phyloP scores from a whole-genome alignment of 768 basidiomycete genomes.

The Mrakia hoshinonis region DNA sequence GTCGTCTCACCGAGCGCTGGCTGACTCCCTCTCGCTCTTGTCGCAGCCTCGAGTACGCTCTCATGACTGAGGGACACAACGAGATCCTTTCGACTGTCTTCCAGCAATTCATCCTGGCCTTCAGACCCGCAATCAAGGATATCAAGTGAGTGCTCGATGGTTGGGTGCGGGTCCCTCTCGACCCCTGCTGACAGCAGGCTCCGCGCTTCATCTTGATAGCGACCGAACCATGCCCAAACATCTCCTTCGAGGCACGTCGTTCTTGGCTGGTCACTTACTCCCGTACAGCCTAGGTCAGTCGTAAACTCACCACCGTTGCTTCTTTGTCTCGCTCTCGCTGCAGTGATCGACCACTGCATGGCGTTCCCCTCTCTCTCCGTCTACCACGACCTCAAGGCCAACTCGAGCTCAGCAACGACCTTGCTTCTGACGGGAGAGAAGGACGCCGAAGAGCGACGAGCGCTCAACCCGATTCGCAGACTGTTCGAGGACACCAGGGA shows the following conservation, averaged over 20 bases:
- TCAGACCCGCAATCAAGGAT: conserved; percentile 9
- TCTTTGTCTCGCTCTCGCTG: neutral
- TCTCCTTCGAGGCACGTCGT: conserved; percentile 4
- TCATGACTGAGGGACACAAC: neutral
- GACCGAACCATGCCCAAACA: conserved; percentile 1
- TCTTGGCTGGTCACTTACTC: neutral
- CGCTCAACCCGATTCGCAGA: conserved; percentile 22
- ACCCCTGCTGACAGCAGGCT: neutral
- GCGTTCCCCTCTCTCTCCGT: conserved; percentile 10
- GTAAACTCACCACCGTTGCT: neutral
- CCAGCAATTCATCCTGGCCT: conserved; percentile 14
- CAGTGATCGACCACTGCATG: conserved; percentile 22
- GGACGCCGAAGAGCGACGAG: neutral
- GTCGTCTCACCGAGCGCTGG: neutral
- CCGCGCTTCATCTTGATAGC: neutral
- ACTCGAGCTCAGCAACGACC: neutral
- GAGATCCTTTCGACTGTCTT: conserved; percentile 19
- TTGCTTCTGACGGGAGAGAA: neutral
- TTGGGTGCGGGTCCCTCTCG: neutral
- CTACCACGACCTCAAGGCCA: conserved; percentile 8
- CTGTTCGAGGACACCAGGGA: neutral
- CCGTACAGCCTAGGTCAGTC: neutral
- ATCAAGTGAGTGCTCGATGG: conserved; percentile 11
- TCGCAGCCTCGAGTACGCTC: conserved; percentile 24
- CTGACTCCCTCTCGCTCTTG: neutral